Percentiles rank a stretch among this genome's conserved stretches.
Conservation (phyloP, 164 flowering plant species). For the Dillenia suffruticosa region DNA sequence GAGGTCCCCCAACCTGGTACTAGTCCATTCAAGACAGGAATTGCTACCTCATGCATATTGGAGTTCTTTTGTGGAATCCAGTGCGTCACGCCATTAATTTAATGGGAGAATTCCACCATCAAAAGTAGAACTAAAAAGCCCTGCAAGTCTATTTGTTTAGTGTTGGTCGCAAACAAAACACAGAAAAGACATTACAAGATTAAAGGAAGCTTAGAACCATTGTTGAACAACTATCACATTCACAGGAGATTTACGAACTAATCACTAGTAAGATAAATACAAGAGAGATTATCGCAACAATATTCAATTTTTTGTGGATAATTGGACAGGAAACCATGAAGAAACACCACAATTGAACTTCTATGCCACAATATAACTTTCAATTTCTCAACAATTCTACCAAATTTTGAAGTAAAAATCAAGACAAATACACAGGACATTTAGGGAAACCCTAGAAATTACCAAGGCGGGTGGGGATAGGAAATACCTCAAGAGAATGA, state of each 20-base stretch:
- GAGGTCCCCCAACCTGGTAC: constrained; percentile 99
- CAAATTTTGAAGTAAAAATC: neutral
- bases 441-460: neutral
- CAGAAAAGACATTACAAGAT: too few species aligned
- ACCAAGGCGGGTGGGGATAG: neutral
- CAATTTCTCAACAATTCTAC: neutral
- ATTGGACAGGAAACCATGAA: neutral
- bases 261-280: too few species aligned
- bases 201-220: too few species aligned
- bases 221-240: too few species aligned
- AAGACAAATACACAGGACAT: too few species aligned
- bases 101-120: neutral
- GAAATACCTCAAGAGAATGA: constrained; percentile 75
- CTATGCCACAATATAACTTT: neutral
- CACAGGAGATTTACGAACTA: too few species aligned
- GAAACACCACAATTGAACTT: neutral
- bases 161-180: too few species aligned
- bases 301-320: constrained; percentile 3
- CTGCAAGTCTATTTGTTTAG: constrained; percentile 32
- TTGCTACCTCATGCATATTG: constrained; percentile 77
- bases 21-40: constrained; percentile 72
- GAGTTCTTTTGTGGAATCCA: constrained; percentile 91
- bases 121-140: constrained; percentile 6
- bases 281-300: too few species aligned
- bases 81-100: constrained; percentile 70